Base-by-base conservation (phyloP, 139 green algal genomes). In the Nannochloris sp. region DNA sequence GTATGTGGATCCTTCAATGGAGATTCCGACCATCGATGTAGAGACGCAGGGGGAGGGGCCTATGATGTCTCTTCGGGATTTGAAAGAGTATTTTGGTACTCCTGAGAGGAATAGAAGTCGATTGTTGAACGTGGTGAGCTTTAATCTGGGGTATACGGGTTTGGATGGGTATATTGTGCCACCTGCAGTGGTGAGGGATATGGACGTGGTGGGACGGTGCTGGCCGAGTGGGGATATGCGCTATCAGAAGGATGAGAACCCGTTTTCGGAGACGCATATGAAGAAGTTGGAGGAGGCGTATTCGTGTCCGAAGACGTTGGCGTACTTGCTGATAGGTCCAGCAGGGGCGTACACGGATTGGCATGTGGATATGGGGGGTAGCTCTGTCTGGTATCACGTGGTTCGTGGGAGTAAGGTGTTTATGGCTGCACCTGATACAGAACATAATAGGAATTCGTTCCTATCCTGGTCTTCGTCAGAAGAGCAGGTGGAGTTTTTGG, bases 311-410 rank as follows among this genome's bases (percentile, higher is more conserved):
- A 61, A 81, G 51, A 83, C 74, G 25, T 67, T 81, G 59, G 63
- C 82, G 36, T 85, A 85, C 23, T 66, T 46, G 1, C 69, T 86
- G 16, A 62, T 85, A 50, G 71, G 70, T 14, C 74, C 75, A 2
- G 49, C 30, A 8, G 78, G 74, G 3, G 53, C 50, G 11, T 81
- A 76, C 65, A 86, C 80, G 1, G 80, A 86, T 62, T 86, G 68
- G 50, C 80, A 86, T 48, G 53, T 85, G 17, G 80, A 86, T 63
- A 82, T 85, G 68, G 80, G 78, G 4, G 80, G 78, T 20, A 69
- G 31, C 48, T 64, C 33, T 23, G 78, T 85, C 16, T 86, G 80
- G 80, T 86, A 86, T 67, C 75, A 85, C 56, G 60, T 86, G 11
- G 17, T 86, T 11, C 62, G 13, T 2, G 80, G 80, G 1, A 23